These are phyloP conservation scores for Thielaviopsis musarum DNA, from an alignment of 2,329 filamentous ascomycete species.

Conservation along the genomic window DNA sequence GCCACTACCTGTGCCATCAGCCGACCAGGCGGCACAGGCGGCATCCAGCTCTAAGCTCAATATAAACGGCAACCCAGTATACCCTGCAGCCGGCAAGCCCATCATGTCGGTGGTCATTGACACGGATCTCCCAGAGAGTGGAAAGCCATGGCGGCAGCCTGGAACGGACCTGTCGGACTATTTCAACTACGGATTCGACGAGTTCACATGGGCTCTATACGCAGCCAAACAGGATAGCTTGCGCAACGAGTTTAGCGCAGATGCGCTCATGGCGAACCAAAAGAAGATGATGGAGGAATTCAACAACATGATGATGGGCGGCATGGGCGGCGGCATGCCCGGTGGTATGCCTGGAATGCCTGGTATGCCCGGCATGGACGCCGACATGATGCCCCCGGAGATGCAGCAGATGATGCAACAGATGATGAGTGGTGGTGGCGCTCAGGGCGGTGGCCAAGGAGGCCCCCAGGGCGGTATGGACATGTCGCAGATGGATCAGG, in stretches of 20 bases:
- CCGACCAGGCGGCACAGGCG: constrained; percentile 41
- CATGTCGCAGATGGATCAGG: constrained; percentile 48
- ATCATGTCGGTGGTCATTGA: constrained; percentile 63
- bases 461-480: constrained; percentile 35
- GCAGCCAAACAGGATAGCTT: constrained; percentile 73
- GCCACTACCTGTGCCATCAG: constrained; percentile 18
- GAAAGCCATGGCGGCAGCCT: constrained; percentile 89
- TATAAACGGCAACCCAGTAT: constrained; percentile 65
- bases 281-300: constrained; percentile 69
- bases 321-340: constrained; percentile 25
- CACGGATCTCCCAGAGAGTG: constrained; percentile 54
- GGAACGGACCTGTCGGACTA: constrained; percentile 92
- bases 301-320: constrained; percentile 47
- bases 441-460: constrained; percentile 2
- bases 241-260: constrained; percentile 56
- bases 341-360: constrained; percentile 19
- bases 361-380: constrained; percentile 40
- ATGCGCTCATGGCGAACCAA: constrained; percentile 42
- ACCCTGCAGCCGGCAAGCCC: constrained; percentile 65
- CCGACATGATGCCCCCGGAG: constrained; percentile 37
- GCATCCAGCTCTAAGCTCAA: constrained; percentile 70
- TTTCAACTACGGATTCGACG: constrained; percentile 98
- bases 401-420: constrained; percentile 56
- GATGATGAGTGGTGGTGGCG: constrained; percentile 35
- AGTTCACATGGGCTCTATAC: constrained; percentile 95